Evolutionary conservation across 192 early-diverging fungal species (phyloP), one percentile per base, ranked within the genome.

Genomic region (Backusella sp.): DNA sequence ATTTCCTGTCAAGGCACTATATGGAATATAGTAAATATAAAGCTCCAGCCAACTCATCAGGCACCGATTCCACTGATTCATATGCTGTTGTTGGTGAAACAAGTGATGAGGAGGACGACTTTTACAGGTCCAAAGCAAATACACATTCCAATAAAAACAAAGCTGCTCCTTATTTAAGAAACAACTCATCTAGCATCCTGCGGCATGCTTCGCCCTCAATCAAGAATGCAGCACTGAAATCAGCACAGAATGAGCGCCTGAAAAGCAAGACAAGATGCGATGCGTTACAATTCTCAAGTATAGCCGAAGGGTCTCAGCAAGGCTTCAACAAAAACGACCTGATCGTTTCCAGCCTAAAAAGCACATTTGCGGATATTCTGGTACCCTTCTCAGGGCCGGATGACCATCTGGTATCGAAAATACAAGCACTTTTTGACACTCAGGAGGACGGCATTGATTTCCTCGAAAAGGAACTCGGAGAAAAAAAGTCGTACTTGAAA

Each of bases 351-450:
- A 37, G 23, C 5, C 35, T 67, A 66, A 62, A 30, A 21, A 15
- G 35, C 15, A 74, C 35, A n/a, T 56, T 46, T 70, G 23, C 69
- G 17, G 44, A 52, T 17, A 34, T 66, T 17, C 53, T 76, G 11
- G 42, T 49, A 11, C 44, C 46, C 34, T 42, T 34, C n/a, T 17
- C 65, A 49, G 28, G 26, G 7, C 17, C n/a, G 2, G 75, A 36
- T 26, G 19, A 56, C 21, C 67, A 70, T 68, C 5, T 70, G 0
- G 67, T 67, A 17, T 5, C 68, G 14, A n/a, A 52, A 19, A 39
- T 76, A 17, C 66, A 52, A 56, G 30, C 19, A 5, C 15, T 30
- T 59, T 69, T 70, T 9, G 75, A 76, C 69, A 46, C 46, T 17
- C 75, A 70, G 35, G 62, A 49, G 8, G 21, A 70, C 5, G 11